phyloP scores from a whole-genome alignment of 495 filamentous ascomycete species.

The Lindgomyces ingoldianus region DNA sequence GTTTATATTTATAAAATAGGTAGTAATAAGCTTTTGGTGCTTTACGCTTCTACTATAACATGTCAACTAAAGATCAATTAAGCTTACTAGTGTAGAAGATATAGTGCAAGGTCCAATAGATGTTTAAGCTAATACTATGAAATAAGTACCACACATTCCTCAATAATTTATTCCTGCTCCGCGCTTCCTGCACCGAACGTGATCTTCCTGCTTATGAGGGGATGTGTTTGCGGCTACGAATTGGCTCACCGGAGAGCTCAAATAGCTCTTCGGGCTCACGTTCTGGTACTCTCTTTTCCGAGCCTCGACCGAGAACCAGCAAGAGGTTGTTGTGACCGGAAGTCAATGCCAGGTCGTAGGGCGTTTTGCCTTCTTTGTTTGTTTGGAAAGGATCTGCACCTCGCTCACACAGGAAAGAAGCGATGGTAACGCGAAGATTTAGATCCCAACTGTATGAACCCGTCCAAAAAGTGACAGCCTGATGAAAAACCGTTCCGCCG shows the following conservation, averaged over 20 bases:
- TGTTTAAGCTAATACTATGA: too few species aligned
- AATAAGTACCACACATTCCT: too few species aligned
- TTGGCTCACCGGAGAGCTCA: slow-evolving; percentile 27
- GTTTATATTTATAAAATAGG: too few species aligned
- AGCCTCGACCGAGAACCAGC: slow-evolving; percentile 16
- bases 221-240: too few species aligned
- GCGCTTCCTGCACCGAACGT: too few species aligned
- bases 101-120: too few species aligned
- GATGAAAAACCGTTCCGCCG: slow-evolving; percentile 30
- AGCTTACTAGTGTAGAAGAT: too few species aligned
- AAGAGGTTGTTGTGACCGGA: slow-evolving; percentile 25
- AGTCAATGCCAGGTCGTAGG: slow-evolving; percentile 28
- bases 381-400: slow-evolving; percentile 25
- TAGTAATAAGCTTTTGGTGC: too few species aligned
- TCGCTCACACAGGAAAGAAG: slow-evolving; percentile 24
- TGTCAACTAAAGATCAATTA: too few species aligned
- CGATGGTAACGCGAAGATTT: slow-evolving; percentile 21
- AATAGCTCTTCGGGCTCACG: slow-evolving; percentile 1
- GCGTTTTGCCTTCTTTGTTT: slow-evolving; percentile 28
- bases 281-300: slow-evolving; percentile 13
- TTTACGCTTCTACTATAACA: too few species aligned
- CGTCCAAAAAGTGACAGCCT: slow-evolving; percentile 31
- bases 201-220: too few species aligned
- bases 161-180: too few species aligned
- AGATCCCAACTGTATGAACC: slow-evolving; percentile 31